Base-by-base conservation (phyloP, 371 early-diverging fungal species). In the Lichtheimia corymbifera region DNA sequence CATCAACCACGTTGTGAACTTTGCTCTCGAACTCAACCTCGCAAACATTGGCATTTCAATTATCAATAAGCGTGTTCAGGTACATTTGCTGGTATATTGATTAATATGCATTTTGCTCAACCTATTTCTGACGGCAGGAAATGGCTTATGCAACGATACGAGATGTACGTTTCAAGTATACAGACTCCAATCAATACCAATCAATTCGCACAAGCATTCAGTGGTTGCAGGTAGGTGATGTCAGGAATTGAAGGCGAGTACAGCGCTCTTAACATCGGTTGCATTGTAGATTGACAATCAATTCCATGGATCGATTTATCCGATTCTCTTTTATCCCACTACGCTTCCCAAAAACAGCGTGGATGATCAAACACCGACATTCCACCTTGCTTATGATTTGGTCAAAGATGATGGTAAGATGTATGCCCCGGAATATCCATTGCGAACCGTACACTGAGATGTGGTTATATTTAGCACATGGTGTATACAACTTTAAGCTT, bases 241-340 rank as follows among this genome's bases (percentile, higher is more conserved):
- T 2, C 24, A 35, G 4, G 35, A 35, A 11, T 6, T 49, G 27
- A 4, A 14, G 11, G 28, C n/a, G 35, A 56, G 24, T 7, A 42
- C 30, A 40, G 3, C 45, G 18, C 35, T 12, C 24, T 1, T 53
- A 22, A 43, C 17, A 13, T 12, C 18, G 43, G 4, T 11, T 35
- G 6, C 18, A 12, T n/a, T 55, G 6, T 58, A 92, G 86, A 76
- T 95, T 45, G 96, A 96, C 72, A 94, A 96, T 67, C 96, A 96
- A 68, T 69, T 92, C 4, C 83, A 84, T 49, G 87, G 86, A 5
- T 80, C 88, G 0, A 67, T 83, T 14, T 90, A 88, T 57, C 94
- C 94, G 0, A 94, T 96, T 27, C 71, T 95, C 2, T 66, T 93
- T 17, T 96, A 89, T 62, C 96, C 96, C 6, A 87, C 94, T 2